A percentile compares a stretch with the other conserved stretches of the same genome.
phyloP scores from a whole-genome alignment of 2,329 filamentous ascomycete species.

The Aspergillus spinulosporus region DNA sequence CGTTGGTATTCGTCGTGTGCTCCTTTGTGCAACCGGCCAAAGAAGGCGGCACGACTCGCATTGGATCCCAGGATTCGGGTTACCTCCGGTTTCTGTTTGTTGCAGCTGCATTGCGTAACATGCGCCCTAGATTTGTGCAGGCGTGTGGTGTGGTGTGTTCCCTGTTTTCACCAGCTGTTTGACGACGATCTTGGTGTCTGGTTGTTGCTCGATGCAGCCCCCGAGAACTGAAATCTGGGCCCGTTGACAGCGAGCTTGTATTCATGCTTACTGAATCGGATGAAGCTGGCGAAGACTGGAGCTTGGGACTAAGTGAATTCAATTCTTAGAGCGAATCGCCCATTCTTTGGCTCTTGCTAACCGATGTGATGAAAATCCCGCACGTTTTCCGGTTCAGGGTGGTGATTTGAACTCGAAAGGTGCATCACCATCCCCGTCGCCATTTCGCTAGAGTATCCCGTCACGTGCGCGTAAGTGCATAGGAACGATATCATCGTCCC shows the following conservation, averaged over 20 bases:
- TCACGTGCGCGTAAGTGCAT: no score
- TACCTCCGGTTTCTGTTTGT: slow-evolving; percentile 9
- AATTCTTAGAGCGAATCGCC: background rate
- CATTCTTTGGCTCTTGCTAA: slow-evolving; percentile 4
- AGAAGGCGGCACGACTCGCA: background rate
- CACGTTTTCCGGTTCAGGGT: background rate
- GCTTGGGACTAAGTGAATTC: background rate
- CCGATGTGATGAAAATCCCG: background rate
- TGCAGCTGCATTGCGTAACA: slow-evolving; percentile 5
- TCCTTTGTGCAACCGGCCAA: slow-evolving; percentile 10
- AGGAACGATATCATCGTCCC: background rate
- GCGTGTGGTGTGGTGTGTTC: background rate
- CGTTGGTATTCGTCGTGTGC: background rate
- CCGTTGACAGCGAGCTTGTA: background rate
- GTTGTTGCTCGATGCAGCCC: background rate
- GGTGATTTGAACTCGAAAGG: background rate
- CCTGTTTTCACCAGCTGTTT: background rate
- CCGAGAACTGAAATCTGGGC: background rate
- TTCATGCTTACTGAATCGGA: background rate
- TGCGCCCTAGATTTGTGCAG: background rate
- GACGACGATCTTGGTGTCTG: background rate
- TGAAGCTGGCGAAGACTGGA: background rate
- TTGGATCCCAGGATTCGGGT: background rate
- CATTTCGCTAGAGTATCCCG: no score
- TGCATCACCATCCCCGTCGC: background rate